Conservation (phyloP, 192 early-diverging fungal genomes). For the Backusella macrospora region DNA sequence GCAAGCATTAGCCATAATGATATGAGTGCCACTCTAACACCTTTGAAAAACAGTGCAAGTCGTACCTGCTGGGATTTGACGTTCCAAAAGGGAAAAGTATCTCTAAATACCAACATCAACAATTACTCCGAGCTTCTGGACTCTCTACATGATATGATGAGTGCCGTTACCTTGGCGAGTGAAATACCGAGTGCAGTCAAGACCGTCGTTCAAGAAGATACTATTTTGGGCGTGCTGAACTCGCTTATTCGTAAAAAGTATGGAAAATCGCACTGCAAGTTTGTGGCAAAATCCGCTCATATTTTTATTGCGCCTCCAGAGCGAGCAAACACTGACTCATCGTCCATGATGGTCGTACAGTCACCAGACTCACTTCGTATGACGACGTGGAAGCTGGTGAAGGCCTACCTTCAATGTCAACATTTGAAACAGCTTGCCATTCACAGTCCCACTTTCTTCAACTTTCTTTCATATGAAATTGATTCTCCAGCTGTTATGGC, state of each 20-base stretch:
- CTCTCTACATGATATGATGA: constrained; percentile 1
- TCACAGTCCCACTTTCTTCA: constrained; percentile 18
- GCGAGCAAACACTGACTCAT: neutral
- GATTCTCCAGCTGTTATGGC: neutral
- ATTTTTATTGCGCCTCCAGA: neutral
- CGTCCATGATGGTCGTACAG: neutral
- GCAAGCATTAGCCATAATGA: neutral
- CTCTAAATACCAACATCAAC: constrained; percentile 11
- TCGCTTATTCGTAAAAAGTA: constrained; percentile 14
- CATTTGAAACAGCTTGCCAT: constrained; percentile 22
- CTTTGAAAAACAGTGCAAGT: neutral
- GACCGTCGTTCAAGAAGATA: neutral
- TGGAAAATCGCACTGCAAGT: constrained; percentile 9
- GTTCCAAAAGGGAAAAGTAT: constrained; percentile 14
- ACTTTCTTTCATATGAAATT: neutral
- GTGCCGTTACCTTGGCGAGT: neutral
- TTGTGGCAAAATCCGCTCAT: neutral
- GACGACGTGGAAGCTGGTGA: neutral
- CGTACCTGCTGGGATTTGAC: constrained; percentile 15
- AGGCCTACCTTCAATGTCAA: constrained; percentile 14
- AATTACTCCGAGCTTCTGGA: constrained; percentile 6
- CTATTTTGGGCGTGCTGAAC: neutral
- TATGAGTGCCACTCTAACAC: constrained; percentile 1
- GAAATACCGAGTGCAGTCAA: neutral
- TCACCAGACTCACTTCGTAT: neutral